A percentile compares a stretch with the other conserved stretches of the same genome.
These are phyloP conservation scores for Lignosus rhinocerotis DNA, from an alignment of 1,284 basidiomycete genomes.

Conservation along the genomic window DNA sequence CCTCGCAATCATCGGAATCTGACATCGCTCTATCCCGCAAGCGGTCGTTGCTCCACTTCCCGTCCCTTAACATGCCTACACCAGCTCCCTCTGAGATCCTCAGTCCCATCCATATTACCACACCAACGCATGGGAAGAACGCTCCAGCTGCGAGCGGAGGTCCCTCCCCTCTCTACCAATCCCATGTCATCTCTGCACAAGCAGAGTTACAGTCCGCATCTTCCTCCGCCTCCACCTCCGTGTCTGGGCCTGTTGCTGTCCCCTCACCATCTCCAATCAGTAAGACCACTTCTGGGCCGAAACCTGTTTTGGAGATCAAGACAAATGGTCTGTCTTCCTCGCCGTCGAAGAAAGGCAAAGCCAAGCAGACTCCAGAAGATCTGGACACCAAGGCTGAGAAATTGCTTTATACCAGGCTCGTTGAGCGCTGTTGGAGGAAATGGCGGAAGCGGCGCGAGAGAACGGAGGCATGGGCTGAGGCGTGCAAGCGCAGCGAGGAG, in stretches of 20 bases:
- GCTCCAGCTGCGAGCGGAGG: slow-evolving; percentile 8
- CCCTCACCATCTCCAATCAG: slow-evolving; percentile 1
- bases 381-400: slow-evolving; percentile 11
- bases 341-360: slow-evolving; percentile 30
- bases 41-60: slow-evolving; percentile 31
- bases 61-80: slow-evolving; percentile 28
- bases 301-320: slow-evolving; percentile 20
- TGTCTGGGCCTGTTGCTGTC: background rate
- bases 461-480: slow-evolving; percentile 57
- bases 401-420: slow-evolving; percentile 25
- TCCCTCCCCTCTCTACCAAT: slow-evolving; percentile 16
- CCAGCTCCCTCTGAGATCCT: slow-evolving; percentile 29
- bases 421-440: slow-evolving; percentile 38
- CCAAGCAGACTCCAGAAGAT: slow-evolving; percentile 29
- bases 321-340: slow-evolving; percentile 17
- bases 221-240: background rate
- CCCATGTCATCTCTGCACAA: slow-evolving; percentile 7
- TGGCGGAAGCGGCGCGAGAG: slow-evolving; percentile 46
- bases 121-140: slow-evolving; percentile 18
- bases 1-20: slow-evolving; percentile 18
- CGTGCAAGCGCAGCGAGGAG: slow-evolving; percentile 54
- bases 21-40: slow-evolving; percentile 24
- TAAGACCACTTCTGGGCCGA: slow-evolving; percentile 5
- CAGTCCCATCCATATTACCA: slow-evolving; percentile 34
- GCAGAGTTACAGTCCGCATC: slow-evolving; percentile 3